Conservation (phyloP, 768 basidiomycete species). For the Lentinus brumalis region DNA sequence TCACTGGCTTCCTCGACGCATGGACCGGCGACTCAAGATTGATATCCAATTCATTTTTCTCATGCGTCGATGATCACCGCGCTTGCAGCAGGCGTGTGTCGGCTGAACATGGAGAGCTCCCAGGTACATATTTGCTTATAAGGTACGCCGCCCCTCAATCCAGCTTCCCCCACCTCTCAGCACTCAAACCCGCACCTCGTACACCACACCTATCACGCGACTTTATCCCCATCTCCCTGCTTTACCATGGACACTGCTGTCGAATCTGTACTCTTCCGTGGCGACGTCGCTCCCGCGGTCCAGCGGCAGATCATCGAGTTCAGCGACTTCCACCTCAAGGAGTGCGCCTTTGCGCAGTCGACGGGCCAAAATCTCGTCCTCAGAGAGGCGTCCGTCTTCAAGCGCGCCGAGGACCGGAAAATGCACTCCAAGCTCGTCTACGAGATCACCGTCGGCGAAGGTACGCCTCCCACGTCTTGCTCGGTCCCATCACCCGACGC, state of each 20-base stretch:
- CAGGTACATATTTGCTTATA: no score
- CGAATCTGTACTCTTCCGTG: not conserved
- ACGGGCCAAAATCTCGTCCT: not conserved
- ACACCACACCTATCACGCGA: not conserved
- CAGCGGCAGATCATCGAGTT: constrained; percentile 15
- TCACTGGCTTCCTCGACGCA: no score
- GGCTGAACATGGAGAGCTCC: no score
- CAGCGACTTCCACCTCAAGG: constrained; percentile 7
- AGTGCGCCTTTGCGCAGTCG: constrained; percentile 6
- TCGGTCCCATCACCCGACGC: no score
- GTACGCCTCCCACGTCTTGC: not conserved
- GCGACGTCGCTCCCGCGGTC: not conserved
- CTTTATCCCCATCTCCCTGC: not conserved
- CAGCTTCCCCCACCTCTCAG: no score
- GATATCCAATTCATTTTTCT: no score
- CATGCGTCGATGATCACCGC: no score
- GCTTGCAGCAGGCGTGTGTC: no score
- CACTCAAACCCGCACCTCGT: not conserved
- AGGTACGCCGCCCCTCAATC: no score
- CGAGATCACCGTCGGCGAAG: constrained; percentile 2
- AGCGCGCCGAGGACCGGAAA: constrained; percentile 4
- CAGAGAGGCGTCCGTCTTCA: constrained; percentile 4
- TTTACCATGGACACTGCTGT: not conserved
- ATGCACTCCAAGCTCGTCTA: constrained; percentile 4
- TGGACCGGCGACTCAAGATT: no score